A percentile compares a stretch with the other conserved stretches of the same genome.
These are phyloP conservation scores for Closterium sp. DNA, from an alignment of 139 green algal genomes.

Conservation along the genomic window DNA sequence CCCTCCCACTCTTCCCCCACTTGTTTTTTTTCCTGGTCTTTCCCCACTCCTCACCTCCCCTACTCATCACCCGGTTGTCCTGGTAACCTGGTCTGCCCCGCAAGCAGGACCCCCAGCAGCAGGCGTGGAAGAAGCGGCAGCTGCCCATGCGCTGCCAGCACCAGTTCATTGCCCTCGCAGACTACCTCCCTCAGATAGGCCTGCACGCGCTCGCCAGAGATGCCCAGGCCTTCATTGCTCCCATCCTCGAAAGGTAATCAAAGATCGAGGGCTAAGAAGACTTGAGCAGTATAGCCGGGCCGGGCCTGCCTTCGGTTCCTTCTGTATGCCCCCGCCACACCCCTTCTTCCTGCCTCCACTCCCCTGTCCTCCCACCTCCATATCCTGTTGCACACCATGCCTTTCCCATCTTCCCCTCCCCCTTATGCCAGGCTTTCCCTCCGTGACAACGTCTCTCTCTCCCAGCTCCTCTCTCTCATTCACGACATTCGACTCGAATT, in stretches of 20 bases:
- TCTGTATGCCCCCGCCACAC: not conserved
- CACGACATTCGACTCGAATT: not conserved
- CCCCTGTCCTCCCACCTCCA: not conserved
- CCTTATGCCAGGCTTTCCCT: not conserved
- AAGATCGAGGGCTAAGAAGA: not conserved
- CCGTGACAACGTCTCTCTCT: not conserved
- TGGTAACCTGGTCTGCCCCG: not conserved
- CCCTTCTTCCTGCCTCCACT: not conserved
- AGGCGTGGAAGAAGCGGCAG: not conserved
- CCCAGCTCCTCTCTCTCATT: not conserved
- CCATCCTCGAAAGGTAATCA: conserved; percentile 14
- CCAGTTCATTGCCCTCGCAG: conserved; percentile 45
- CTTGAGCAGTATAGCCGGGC: no score
- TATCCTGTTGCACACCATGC: not conserved
- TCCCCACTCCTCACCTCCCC: not conserved
- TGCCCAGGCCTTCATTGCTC: conserved; percentile 14
- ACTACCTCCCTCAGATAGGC: conserved; percentile 45
- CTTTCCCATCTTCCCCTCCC: not conserved
- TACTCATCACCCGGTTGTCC: not conserved
- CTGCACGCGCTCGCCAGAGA: conserved; percentile 34
- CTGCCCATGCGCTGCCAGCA: conserved; percentile 41
- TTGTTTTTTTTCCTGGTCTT: no score
- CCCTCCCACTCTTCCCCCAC: no score
- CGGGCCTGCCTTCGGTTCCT: not conserved
- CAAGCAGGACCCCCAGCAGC: not conserved